Percentiles rank a stretch among this genome's conserved stretches.
These are phyloP conservation scores for Scortechinia acanthostroma DNA, from an alignment of 2,329 filamentous ascomycete species.

Conservation along the genomic window DNA sequence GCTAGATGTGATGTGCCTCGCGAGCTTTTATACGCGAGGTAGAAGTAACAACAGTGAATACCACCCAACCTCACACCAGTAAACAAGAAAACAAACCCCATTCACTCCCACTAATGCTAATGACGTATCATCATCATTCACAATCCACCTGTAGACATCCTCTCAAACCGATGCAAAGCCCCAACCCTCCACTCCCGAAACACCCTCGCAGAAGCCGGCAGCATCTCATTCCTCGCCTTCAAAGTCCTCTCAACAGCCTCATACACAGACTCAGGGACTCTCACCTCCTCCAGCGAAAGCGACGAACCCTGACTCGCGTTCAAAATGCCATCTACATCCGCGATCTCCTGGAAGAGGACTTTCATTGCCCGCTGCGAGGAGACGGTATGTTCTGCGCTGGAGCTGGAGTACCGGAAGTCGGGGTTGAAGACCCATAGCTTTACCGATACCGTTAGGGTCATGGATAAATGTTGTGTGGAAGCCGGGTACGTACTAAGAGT, in stretches of 20 bases:
- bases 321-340: conserved; percentile 12
- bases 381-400: conserved; percentile 14
- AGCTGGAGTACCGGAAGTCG: conserved; percentile 43
- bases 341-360: background rate
- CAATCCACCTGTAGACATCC: background rate
- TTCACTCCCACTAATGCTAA: background rate
- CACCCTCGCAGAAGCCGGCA: conserved; percentile 36
- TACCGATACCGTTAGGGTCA: no score
- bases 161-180: conserved; percentile 34
- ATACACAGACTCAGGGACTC: conserved; percentile 24
- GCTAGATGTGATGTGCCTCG: background rate
- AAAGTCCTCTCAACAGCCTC: conserved; percentile 23
- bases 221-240: conserved; percentile 24
- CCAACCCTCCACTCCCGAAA: conserved; percentile 48
- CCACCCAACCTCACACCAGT: no score
- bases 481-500: background rate
- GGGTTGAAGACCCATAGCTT: conserved; percentile 56
- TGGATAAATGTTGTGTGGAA: conserved; percentile 1
- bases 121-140: no score
- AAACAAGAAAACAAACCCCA: no score
- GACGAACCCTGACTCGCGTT: conserved; percentile 24
- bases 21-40: no score
- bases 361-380: conserved; percentile 39
- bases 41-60: no score
- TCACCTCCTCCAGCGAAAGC: conserved; percentile 37